phyloP scores from a whole-genome alignment of 768 basidiomycete species.

The Boletus huronensis region DNA sequence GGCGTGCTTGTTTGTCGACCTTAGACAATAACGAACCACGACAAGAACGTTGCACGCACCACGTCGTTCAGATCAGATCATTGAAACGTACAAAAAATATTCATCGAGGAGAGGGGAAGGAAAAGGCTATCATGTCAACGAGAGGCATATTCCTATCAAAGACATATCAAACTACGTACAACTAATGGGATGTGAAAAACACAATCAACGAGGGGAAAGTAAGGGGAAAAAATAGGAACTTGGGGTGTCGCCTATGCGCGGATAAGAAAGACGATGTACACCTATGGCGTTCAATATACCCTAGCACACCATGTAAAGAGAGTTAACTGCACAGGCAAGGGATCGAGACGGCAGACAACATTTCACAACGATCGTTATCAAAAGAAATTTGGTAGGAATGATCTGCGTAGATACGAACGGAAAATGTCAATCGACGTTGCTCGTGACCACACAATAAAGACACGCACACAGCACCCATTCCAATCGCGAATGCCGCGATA shows the following conservation, averaged over 20 bases:
- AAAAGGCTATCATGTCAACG: neutral
- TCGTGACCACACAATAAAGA: neutral
- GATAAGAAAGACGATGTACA: constrained; percentile 14
- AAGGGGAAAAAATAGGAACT: neutral
- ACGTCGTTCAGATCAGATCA: neutral
- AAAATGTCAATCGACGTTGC: neutral
- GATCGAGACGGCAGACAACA: constrained; percentile 13
- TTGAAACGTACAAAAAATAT: constrained; percentile 15
- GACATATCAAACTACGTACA: neutral
- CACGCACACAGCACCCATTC: constrained; percentile 76
- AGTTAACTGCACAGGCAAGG: constrained; percentile 7
- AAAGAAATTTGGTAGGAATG: constrained; percentile 62
- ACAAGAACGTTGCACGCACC: neutral
- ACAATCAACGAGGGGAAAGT: neutral
- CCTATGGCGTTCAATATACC: constrained; percentile 18
- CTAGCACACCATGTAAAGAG: constrained; percentile 14
- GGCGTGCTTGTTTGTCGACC: constrained; percentile 52
- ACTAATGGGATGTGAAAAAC: neutral
- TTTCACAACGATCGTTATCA: constrained; percentile 28
- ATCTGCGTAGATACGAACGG: constrained; percentile 30
- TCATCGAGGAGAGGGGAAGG: neutral
- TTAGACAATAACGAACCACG: neutral
- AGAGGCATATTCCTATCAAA: constrained; percentile 4
- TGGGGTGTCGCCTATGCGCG: constrained; percentile 19
- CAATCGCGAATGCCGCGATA: constrained; percentile 77